Conservation (phyloP, 345 rosid genomes). For the Hevea brasiliensis region DNA sequence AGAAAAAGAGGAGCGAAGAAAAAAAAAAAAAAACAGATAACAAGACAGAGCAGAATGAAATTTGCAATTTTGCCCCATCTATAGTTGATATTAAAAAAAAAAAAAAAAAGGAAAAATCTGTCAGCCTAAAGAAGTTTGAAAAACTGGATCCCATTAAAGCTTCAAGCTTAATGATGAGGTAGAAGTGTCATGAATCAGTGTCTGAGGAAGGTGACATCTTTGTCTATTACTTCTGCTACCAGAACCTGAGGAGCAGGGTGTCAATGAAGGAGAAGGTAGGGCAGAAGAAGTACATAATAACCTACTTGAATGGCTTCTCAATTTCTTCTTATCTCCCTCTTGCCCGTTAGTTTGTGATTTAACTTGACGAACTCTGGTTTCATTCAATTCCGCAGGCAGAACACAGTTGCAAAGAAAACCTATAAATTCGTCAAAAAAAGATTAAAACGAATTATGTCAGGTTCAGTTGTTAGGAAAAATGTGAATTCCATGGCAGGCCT, state of each 20-base stretch:
- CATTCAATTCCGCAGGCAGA: constrained; percentile 77
- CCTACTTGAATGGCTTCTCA: constrained; percentile 66
- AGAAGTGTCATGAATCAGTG: constrained; percentile 35
- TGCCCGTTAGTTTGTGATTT: constrained; percentile 38
- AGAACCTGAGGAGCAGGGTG: constrained; percentile 37
- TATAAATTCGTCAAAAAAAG: constrained; percentile 18
- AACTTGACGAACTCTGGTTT: constrained; percentile 62
- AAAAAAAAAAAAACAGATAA: constrained; percentile 1
- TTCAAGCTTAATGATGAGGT: constrained; percentile 36
- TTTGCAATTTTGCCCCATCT: constrained; percentile 20
- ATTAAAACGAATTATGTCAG: not conserved
- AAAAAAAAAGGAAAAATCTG: not conserved
- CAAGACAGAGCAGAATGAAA: constrained; percentile 13
- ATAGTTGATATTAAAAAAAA: constrained; percentile 6
- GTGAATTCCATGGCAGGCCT: not conserved
- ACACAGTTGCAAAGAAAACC: constrained; percentile 92
- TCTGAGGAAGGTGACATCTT: constrained; percentile 40
- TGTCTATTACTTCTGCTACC: constrained; percentile 35
- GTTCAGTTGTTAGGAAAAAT: not conserved
- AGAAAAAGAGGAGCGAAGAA: not conserved
- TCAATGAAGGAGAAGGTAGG: constrained; percentile 22
- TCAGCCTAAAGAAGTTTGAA: not conserved
- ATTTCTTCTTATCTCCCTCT: constrained; percentile 66
- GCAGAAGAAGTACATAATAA: constrained; percentile 43
- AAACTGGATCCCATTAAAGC: constrained; percentile 19